Conservation (phyloP, 78 protist species). For the Emiliania huxleyi region DNA sequence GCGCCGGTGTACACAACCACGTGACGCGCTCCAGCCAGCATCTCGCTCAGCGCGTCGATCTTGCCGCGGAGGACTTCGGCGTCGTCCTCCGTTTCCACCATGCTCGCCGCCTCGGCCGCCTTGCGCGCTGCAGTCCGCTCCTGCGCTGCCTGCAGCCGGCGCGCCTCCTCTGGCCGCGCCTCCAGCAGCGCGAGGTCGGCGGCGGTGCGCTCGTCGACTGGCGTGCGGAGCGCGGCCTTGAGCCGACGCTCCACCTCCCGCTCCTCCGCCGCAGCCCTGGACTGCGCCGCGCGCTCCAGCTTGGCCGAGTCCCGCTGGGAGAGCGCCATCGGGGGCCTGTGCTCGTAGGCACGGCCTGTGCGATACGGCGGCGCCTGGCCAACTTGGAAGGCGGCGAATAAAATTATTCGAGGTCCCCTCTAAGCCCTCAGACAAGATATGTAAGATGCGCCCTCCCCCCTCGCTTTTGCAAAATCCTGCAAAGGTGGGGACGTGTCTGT, state of each 20-base stretch:
- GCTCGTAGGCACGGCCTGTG: too few relatives aligned
- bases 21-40: conserved; percentile 16
- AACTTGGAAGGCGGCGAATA: too few relatives aligned
- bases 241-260: background rate
- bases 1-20: conserved; percentile 58
- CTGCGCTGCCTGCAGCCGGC: background rate
- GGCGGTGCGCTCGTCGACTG: background rate
- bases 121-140: too few relatives aligned
- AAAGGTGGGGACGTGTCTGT: too few relatives aligned
- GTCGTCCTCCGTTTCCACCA: conserved; percentile 30
- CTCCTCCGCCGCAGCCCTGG: background rate
- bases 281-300: background rate
- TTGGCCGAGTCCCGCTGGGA: background rate
- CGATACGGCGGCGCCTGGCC: too few relatives aligned
- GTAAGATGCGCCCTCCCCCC: too few relatives aligned
- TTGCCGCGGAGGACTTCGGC: conserved; percentile 9
- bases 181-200: background rate
- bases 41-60: background rate
- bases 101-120: background rate
- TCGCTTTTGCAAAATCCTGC: too few relatives aligned
- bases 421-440: too few relatives aligned
- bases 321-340: too few relatives aligned
- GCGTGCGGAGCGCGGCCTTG: background rate
- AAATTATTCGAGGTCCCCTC: too few relatives aligned
- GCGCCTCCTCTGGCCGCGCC: background rate